Base-by-base conservation (phyloP, 2,329 filamentous ascomycete species). In the Ophiostoma ips region DNA sequence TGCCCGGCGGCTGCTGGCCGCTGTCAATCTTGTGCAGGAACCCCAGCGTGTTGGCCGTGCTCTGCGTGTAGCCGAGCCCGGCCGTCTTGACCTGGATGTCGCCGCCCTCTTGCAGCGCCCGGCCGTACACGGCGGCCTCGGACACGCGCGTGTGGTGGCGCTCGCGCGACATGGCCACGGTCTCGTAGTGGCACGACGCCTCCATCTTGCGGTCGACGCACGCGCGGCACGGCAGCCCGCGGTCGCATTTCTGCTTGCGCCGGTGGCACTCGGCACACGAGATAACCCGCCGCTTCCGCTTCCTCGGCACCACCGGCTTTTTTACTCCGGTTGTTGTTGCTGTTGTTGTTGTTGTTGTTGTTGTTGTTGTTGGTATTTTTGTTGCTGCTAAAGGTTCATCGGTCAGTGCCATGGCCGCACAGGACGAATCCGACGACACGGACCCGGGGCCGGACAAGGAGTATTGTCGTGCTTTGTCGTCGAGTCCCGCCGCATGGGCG, bases 241-340 rank as follows among this genome's bases (percentile, higher is more conserved):
- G 71, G 59, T 81, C 76, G 61, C 77, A 81, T 71, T 77, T 77
- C 59, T 79, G 76, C 59, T 82, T 82, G 53, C 78, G 69, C 53
- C 77, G 68, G 61, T 81, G 78, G 56, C 78, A 82, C 59, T 82
- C 77, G 11, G 72, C 77, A 57, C 78, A 82, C 8, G 76, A 80
- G 51, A 81, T 77, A 41, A 81, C 75, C 38, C 77, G 68, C 36
- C 78, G 70, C 58, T 75, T 71, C 55, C 78, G 68, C 63, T 81
- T 81, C 50, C 73, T 70, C n/a, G 34, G 45, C 18, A 34, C 38
- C 24, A 10, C 16, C 48, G 19, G 16, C 13, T 18, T 28, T 5
- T 7, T n/a, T n/a, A n/a, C n/a, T n/a, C n/a, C n/a, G n/a, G 24
- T 28, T 28, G 24, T 28, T 28, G 24, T 28, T 28, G 24, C 8